Evolutionary conservation across 768 basidiomycete species (phyloP), one percentile per base, ranked within the genome.

Genomic region (Psilocybe tampanensis): DNA sequence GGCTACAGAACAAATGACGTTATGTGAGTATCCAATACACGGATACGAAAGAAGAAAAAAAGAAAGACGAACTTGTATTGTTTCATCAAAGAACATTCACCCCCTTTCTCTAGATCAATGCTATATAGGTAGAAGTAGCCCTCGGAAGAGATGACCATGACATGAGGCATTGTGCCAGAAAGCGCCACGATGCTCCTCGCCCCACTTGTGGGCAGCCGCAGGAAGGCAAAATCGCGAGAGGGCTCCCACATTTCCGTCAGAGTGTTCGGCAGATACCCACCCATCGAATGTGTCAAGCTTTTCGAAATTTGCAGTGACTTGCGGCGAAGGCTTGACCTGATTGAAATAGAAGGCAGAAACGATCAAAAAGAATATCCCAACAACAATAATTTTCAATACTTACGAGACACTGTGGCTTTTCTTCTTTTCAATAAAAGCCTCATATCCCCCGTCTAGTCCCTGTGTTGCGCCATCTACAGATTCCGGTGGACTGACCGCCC

Each of bases 191-290:
- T 86, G 66, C 90, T 94, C 56, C 92, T 80, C 11, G 87, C 85
- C 2, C 94, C 88, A 58, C 83, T 74, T 6, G 86, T 81, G 49
- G 95, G 94, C 21, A 99, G 72, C 66, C 92, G 86, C 56, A 96
- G 74, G 69, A 83, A 95, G 0, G 96, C 97, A 68, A 98, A 98
- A 68, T 97, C 96, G 7, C 96, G 79, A 33, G 92, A 82, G 0
- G 97, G 97, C 64, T 98, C 97, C 95, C 95, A 99, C 75, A 98
- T 86, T 69, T 97, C 96, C 18, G 94, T 92, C 44, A 98, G 72
- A 1, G 92, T 88, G 61, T 88, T 90, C 0, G 96, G 96, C 0
- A 95, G 80, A 66, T 94, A 94, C 0, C 88, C 89, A 15, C 94
- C 92, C 17, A 94, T 79, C 3, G 89, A 88, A n/a, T 87, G 80